Evolutionary conservation across 257 asterid species (phyloP).

Genomic region (Ballota nigra): DNA sequence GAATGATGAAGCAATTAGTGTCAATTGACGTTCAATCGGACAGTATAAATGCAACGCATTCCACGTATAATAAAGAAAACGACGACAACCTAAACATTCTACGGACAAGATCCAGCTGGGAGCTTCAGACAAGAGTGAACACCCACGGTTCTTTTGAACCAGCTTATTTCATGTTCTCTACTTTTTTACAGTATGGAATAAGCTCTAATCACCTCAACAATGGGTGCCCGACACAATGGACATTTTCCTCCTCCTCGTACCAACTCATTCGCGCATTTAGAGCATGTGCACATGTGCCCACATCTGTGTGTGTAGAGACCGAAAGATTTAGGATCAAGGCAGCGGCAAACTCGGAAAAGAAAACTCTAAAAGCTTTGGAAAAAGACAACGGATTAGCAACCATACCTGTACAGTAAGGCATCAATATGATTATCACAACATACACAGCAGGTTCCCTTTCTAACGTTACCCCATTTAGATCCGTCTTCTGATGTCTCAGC

Average conservation of each 20-base stretch:
- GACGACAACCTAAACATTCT: constrained; percentile 30
- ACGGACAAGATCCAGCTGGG: constrained; percentile 32
- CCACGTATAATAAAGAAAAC: constrained; percentile 35
- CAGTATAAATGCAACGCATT: constrained; percentile 40
- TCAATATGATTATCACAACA: constrained; percentile 94
- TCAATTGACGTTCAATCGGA: constrained; percentile 36
- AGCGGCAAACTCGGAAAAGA: background rate
- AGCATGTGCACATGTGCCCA: constrained; percentile 99
- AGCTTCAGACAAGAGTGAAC: constrained; percentile 28
- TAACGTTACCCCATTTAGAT: constrained; percentile 80
- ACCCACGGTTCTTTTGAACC: constrained; percentile 26
- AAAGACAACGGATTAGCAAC: background rate
- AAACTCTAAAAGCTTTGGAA: background rate
- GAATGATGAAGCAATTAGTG: constrained; percentile 46
- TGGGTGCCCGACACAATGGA: constrained; percentile 96
- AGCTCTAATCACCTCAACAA: constrained; percentile 95
- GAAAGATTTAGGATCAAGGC: background rate
- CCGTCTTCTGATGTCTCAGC: constrained; percentile 80
- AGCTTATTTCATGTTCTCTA: constrained; percentile 26
- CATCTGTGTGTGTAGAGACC: constrained; percentile 52
- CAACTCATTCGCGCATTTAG: constrained; percentile 89
- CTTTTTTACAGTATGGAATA: constrained; percentile 81
- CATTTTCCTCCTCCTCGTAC: constrained; percentile 92
- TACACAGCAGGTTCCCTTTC: constrained; percentile 95
- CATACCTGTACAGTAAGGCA: constrained; percentile 86